These are phyloP conservation scores for Fremontodendron californicum DNA, from an alignment of 345 rosid genomes.

Conservation along the genomic window DNA sequence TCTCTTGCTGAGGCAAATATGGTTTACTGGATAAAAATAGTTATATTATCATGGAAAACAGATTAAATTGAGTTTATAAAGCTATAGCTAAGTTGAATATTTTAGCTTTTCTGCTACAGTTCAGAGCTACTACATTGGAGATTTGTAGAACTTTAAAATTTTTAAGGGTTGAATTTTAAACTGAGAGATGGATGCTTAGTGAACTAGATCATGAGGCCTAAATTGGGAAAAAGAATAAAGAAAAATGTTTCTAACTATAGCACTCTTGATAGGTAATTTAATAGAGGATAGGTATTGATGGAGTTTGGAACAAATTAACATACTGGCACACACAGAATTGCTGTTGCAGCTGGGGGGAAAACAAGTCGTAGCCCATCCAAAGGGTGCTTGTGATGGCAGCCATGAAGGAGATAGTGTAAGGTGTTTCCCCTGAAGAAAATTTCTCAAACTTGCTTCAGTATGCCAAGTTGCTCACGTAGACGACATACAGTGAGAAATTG, in stretches of 20 bases:
- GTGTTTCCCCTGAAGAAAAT: slow-evolving; percentile 70
- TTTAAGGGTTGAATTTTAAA: too few relatives aligned
- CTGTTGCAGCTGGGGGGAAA: slow-evolving; percentile 84
- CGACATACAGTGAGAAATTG: background rate
- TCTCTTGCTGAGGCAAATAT: too few relatives aligned
- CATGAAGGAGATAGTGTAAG: slow-evolving; percentile 81
- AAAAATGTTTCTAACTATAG: background rate
- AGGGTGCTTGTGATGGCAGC: slow-evolving; percentile 98
- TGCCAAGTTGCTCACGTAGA: background rate
- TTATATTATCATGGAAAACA: too few relatives aligned
- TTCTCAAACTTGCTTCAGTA: slow-evolving; percentile 10
- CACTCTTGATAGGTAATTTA: background rate
- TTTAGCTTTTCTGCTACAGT: too few relatives aligned
- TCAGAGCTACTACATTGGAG: too few relatives aligned
- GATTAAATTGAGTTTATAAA: too few relatives aligned
- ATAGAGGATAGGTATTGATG: background rate
- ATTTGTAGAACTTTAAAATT: too few relatives aligned
- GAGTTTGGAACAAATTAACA: slow-evolving; percentile 12
- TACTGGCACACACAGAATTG: slow-evolving; percentile 64
- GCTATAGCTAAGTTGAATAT: too few relatives aligned
- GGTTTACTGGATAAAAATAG: too few relatives aligned
- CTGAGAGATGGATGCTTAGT: background rate
- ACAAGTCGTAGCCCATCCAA: slow-evolving; percentile 90
- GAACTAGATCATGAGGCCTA: background rate
- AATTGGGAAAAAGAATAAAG: background rate